Evolutionary conservation across 345 rosid genomes (phyloP).

Genomic region (Brassica cretica): DNA sequence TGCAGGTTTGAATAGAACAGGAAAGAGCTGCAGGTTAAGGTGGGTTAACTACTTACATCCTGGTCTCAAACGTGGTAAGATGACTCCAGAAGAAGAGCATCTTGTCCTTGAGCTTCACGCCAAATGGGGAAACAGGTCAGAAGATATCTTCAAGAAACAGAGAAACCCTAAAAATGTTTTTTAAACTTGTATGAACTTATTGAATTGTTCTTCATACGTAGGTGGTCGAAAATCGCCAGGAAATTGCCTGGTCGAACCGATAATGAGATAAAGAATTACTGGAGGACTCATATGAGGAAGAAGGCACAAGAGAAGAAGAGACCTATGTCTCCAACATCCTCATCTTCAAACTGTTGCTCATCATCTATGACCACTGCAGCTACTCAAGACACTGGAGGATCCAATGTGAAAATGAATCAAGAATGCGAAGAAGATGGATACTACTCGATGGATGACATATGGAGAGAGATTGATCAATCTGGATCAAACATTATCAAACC

Average conservation of each 20-base stretch:
- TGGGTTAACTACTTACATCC: conserved; percentile 99
- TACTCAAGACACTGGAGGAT: conserved; percentile 70
- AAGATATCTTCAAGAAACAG: conserved; percentile 9
- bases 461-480: conserved; percentile 46
- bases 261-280: conserved; percentile 94
- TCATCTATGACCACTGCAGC: conserved; percentile 61
- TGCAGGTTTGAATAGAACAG: conserved; percentile 98
- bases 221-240: conserved; percentile 96
- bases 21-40: conserved; percentile 98
- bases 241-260: conserved; percentile 95
- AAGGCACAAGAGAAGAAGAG: conserved; percentile 80
- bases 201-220: conserved; percentile 30
- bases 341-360: conserved; percentile 54
- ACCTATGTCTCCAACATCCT: conserved; percentile 46
- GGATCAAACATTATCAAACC: conserved; percentile 37
- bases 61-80: conserved; percentile 94
- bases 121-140: conserved; percentile 97
- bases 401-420: conserved; percentile 42
- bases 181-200: not conserved
- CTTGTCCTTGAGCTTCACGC: conserved; percentile 89
- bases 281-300: conserved; percentile 97
- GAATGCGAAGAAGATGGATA: conserved; percentile 53
- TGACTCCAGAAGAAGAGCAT: conserved; percentile 89
- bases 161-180: not conserved
- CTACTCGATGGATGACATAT: conserved; percentile 74